Conservation (phyloP, 805 yeast species). For the Myxozyma mucilagina region DNA sequence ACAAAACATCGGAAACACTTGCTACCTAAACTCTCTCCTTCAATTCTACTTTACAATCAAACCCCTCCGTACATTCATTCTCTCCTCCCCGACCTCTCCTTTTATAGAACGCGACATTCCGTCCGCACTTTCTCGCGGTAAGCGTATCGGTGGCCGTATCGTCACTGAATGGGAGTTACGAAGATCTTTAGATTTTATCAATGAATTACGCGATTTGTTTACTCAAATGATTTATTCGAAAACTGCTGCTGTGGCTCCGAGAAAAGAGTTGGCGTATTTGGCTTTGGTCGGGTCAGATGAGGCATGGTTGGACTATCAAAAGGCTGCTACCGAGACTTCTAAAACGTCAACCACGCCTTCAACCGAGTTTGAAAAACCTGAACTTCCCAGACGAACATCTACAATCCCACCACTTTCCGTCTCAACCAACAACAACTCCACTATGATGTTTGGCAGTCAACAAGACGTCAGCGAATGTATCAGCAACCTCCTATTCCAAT, state of each 20-base stretch:
- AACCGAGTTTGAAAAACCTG: too few relatives aligned
- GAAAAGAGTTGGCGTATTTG: conserved; percentile 79
- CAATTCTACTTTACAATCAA: conserved; percentile 87
- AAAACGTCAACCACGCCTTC: too few relatives aligned
- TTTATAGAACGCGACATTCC: conserved; percentile 20
- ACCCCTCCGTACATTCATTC: conserved; percentile 70
- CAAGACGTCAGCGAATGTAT: conserved; percentile 98
- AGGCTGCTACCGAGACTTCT: too few relatives aligned
- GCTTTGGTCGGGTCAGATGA: conserved; percentile 66
- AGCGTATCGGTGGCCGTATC: conserved; percentile 84
- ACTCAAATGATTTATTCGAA: conserved; percentile 63
- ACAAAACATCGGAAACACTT: conserved; percentile 93
- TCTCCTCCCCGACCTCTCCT: conserved; percentile 44
- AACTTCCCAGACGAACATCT: too few relatives aligned
- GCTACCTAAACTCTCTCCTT: conserved; percentile 84
- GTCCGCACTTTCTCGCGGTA: conserved; percentile 34
- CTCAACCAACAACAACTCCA: conserved; percentile 9
- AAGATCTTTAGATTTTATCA: conserved; percentile 79
- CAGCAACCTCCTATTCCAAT: conserved; percentile 85
- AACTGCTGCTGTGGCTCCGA: conserved; percentile 72
- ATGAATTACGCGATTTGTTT: conserved; percentile 69
- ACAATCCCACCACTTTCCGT: too few relatives aligned
- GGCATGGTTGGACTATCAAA: conserved; percentile 23
- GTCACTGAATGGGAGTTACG: conserved; percentile 77
- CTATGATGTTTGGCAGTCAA: conserved; percentile 58